These are phyloP conservation scores for Cucurbita maxima DNA, from an alignment of 306 rosid species.

Conservation along the genomic window DNA sequence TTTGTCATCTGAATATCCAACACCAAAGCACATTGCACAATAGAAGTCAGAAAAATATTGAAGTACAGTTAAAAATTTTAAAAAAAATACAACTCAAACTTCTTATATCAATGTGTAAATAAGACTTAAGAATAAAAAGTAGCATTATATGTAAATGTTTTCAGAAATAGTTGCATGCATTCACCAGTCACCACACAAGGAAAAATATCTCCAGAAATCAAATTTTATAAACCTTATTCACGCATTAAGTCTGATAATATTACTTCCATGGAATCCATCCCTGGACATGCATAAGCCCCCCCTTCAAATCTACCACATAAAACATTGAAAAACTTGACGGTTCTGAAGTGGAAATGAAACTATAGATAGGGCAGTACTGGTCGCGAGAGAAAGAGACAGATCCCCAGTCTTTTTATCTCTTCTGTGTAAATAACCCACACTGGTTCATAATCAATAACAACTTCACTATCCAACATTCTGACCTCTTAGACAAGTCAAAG, in stretches of 20 bases:
- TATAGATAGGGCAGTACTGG: not conserved
- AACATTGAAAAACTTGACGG: not conserved
- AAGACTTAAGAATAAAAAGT: not conserved
- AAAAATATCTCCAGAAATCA: not conserved
- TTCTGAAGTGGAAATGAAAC: not conserved
- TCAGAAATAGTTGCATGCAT: not conserved
- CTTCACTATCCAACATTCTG: not conserved
- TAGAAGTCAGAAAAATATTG: slow-evolving; percentile 17
- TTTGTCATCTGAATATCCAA: slow-evolving; percentile 71
- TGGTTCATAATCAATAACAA: not conserved
- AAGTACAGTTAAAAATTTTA: not conserved
- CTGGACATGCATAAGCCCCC: not conserved
- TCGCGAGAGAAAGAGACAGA: not conserved
- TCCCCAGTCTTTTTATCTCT: not conserved
- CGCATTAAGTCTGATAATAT: not conserved
- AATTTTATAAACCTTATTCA: not conserved
- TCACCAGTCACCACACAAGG: not conserved
- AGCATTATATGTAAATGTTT: not conserved
- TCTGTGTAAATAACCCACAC: not conserved
- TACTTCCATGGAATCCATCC: not conserved
- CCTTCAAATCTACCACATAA: not conserved
- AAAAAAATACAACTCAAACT: not conserved
- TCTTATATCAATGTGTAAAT: not conserved
- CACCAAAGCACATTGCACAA: slow-evolving; percentile 13
- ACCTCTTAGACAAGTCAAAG: not conserved